phyloP scores from a whole-genome alignment of 768 basidiomycete species.

The Leccinum subgranulosum region DNA sequence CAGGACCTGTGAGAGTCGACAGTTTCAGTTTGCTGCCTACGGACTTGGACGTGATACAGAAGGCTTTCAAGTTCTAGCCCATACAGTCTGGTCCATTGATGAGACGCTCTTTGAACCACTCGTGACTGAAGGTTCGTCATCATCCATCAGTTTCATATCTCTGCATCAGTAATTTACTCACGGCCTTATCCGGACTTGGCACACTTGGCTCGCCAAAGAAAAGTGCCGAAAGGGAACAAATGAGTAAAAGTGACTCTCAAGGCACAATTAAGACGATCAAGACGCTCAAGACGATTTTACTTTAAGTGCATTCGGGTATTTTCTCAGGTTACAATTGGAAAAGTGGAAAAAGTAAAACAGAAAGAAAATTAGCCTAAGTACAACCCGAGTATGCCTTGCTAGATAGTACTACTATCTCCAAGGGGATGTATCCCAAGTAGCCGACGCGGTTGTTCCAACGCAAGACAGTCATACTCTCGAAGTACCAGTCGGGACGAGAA shows the following conservation, averaged over 20 bases:
- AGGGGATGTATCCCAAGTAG: slow-evolving; percentile 80
- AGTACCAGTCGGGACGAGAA: slow-evolving; percentile 97
- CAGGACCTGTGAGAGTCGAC: slow-evolving; percentile 55
- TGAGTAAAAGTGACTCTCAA: too few relatives aligned
- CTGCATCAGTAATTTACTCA: too few relatives aligned
- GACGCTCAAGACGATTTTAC: too few relatives aligned
- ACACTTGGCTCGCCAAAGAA: too few relatives aligned
- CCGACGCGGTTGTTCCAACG: slow-evolving; percentile 87
- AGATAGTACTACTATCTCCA: slow-evolving; percentile 48
- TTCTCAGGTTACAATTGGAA: too few relatives aligned
- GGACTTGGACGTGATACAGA: slow-evolving; percentile 66
- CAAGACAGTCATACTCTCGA: slow-evolving; percentile 90
- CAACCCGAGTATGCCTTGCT: slow-evolving; percentile 59
- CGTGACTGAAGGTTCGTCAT: slow-evolving; percentile 31
- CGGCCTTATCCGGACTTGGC: too few relatives aligned
- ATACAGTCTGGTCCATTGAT: slow-evolving; percentile 47
- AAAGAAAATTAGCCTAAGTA: too few relatives aligned
- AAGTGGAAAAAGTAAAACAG: too few relatives aligned
- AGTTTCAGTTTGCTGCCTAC: slow-evolving; percentile 76
- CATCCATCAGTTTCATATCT: too few relatives aligned
- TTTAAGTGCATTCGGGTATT: too few relatives aligned
- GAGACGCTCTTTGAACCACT: slow-evolving; percentile 59
- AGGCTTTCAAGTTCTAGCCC: slow-evolving; percentile 65
- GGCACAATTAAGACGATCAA: too few relatives aligned
- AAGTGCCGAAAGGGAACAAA: too few relatives aligned